phyloP scores from a whole-genome alignment of 2,329 filamentous ascomycete species.

The Alternaria panax region DNA sequence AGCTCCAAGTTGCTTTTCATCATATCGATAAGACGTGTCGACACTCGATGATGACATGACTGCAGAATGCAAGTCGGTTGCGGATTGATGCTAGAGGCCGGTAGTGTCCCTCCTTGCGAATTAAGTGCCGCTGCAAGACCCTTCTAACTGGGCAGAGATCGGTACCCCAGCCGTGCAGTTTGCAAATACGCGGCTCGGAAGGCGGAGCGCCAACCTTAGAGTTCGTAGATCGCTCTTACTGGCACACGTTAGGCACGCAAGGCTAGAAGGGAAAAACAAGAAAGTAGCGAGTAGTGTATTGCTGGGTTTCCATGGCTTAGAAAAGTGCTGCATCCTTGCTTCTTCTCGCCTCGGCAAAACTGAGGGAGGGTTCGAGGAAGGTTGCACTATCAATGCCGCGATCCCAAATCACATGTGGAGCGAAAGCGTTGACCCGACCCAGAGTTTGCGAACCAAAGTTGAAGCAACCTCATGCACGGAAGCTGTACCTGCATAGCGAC shows the following conservation, averaged over 20 bases:
- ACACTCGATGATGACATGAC: neutral
- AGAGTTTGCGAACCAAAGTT: neutral
- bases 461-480: neutral
- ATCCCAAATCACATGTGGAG: neutral
- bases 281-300: neutral
- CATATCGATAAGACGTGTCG: neutral
- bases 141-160: neutral
- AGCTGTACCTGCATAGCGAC: neutral
- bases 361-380: neutral
- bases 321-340: neutral
- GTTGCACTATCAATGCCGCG: neutral
- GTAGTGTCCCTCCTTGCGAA: neutral
- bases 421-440: neutral
- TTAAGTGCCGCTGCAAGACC: neutral
- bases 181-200: conserved; percentile 1
- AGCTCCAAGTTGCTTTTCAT: neutral
- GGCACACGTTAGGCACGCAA: neutral
- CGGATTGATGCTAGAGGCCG: neutral
- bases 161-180: conserved; percentile 1
- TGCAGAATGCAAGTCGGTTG: neutral
- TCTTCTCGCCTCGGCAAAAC: neutral
- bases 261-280: conserved; percentile 2
- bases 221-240: neutral
- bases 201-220: neutral
- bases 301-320: neutral